Evolutionary conservation across 345 rosid species (phyloP), one percentile per base, ranked within the genome.

Genomic region (Boechera divaricarpa): DNA sequence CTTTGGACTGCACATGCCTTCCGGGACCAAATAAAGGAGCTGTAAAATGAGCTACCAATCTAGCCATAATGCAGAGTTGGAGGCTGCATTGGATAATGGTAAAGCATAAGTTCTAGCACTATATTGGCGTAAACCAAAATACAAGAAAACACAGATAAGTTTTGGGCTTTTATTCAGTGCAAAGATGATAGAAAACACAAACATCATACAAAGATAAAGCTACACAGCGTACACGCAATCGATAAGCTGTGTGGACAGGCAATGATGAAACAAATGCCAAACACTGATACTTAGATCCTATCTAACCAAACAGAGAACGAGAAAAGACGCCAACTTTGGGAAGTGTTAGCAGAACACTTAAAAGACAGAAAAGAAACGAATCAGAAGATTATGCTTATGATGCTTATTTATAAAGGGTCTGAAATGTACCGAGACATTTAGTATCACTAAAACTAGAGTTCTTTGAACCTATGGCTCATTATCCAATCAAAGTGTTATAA

Each of bases 31-130:
- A 82, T 72, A 82, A 42, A 13, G 91, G 82, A 51, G 80, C 57
- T 60, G 86, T 80, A 21, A 83, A 81, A 72, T 84, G 88, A 75
- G 88, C 90, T 38, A 91, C 79, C 69, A 90, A 80, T 82, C 90
- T 84, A 67, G 88, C 89, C 99, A 95, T 95, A 33, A 47, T 76
- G 70, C 33, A 51, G 18, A 68, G 66, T 49, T 64, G 36, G 67
- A 49, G 68, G 59, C 94, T 87, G 91, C 92, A 86, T 21, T 67
- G 32, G 24, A 72, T 9, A 16, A 75, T 58, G 41, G 59, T 13
- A 45, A 32, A 55, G 60, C 35, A 29, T 70, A 7, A 77, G 66
- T 70, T 55, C 11, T 15, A 69, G 55, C 38, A 52, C 36, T 26
- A 44, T 28, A 29, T 31, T 39, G 73, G 61, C 12, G 57, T 9